phyloP scores from a whole-genome alignment of 345 rosid species.

The rapeseed (Brassica napus) region DNA sequence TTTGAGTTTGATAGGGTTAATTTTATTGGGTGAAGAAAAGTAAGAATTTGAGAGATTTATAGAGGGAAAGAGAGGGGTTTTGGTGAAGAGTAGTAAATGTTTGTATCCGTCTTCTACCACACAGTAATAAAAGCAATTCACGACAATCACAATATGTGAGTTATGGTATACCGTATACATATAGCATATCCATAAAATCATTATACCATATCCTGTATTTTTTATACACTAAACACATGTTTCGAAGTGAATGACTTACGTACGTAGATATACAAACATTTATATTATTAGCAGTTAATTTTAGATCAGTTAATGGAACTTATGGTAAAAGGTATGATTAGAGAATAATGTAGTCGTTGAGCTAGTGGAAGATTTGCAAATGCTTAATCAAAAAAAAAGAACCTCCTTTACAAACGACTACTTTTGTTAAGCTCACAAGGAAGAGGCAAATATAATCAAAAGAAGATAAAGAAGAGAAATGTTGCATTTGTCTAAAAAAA shows the following conservation, averaged over 20 bases:
- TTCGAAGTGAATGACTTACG: neutral
- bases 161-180: neutral
- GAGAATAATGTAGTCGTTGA: neutral
- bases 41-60: conserved; percentile 17
- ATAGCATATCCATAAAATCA: neutral
- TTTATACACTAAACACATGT: neutral
- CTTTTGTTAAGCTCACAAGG: neutral
- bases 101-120: conserved; percentile 47
- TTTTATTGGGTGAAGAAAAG: neutral
- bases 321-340: neutral
- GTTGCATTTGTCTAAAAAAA: conserved; percentile 5
- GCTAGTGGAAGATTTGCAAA: neutral
- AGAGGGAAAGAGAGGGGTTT: conserved; percentile 14
- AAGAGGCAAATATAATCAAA: neutral
- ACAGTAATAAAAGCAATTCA: conserved; percentile 33
- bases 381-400: neutral
- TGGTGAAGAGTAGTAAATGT: conserved; percentile 49
- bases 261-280: neutral
- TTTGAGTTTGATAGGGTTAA: neutral
- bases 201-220: neutral
- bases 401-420: neutral
- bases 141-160: conserved; percentile 3
- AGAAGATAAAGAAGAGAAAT: neutral
- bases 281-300: neutral
- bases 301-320: neutral